Evolutionary conservation across 768 basidiomycete species (phyloP).

Genomic region (Mrakia frigida): DNA sequence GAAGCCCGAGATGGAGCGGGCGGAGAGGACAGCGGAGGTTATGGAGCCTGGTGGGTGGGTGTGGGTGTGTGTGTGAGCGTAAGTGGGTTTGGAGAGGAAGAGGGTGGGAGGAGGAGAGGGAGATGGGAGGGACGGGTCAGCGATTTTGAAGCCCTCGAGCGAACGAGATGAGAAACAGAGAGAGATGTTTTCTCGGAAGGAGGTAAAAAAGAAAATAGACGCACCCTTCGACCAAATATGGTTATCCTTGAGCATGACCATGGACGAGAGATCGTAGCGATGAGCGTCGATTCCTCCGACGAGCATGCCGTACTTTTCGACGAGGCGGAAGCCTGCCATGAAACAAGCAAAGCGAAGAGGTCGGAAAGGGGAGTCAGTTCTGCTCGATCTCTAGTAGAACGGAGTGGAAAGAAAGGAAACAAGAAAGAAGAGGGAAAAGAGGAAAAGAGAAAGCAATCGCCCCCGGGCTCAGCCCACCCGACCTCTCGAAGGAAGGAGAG

Average conservation of each 20-base stretch:
- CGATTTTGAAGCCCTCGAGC: too few relatives aligned
- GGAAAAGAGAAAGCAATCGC: background rate
- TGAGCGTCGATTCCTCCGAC: slow-evolving; percentile 95
- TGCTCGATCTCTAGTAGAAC: background rate
- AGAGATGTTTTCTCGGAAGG: too few relatives aligned
- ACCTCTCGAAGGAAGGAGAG: background rate
- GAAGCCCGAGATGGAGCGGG: slow-evolving; percentile 88
- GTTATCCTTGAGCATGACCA: slow-evolving; percentile 99
- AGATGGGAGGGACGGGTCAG: background rate
- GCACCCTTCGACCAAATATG: slow-evolving; percentile 94
- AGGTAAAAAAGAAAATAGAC: slow-evolving; percentile 32
- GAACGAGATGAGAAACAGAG: too few relatives aligned
- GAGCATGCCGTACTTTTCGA: slow-evolving; percentile 98
- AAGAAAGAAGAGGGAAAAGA: background rate
- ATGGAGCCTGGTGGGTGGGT: slow-evolving; percentile 66
- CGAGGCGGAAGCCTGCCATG: slow-evolving; percentile 73
- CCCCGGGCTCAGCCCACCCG: background rate
- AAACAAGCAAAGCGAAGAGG: background rate
- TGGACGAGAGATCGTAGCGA: slow-evolving; percentile 91
- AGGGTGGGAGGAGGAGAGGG: too few relatives aligned
- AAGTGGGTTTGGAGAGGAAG: slow-evolving; percentile 21
- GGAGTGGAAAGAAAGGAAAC: background rate
- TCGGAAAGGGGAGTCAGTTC: background rate
- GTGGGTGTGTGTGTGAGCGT: background rate
- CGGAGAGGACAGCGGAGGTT: slow-evolving; percentile 73